Evolutionary conservation across 2,329 filamentous ascomycete genomes (phyloP).

Genomic region (Clarireedia monteithiana): DNA sequence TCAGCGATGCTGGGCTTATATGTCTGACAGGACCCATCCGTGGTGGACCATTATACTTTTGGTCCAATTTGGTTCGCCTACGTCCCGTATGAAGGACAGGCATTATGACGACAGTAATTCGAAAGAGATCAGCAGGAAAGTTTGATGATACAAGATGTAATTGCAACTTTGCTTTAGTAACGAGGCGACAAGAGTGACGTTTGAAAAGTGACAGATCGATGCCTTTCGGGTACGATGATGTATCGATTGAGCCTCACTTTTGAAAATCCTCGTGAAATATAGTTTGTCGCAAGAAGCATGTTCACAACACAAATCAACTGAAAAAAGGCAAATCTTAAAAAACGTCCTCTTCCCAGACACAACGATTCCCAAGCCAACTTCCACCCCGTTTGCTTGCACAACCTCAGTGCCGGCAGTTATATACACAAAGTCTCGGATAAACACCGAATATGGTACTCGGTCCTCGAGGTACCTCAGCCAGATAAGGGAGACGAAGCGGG

Average conservation of each 20-base stretch:
- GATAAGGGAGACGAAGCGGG: constrained; percentile 1
- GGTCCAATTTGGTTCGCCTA: constrained; percentile 24
- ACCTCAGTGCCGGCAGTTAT: background rate
- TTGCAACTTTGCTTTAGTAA: constrained; percentile 20
- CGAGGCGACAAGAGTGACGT: background rate
- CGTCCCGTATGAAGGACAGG: constrained; percentile 25
- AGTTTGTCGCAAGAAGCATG: background rate
- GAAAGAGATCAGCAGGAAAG: constrained; percentile 3
- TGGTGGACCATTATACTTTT: constrained; percentile 26
- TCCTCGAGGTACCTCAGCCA: background rate
- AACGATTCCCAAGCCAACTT: background rate
- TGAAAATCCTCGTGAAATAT: background rate
- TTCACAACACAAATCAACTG: background rate
- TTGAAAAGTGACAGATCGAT: background rate
- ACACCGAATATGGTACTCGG: constrained; percentile 4
- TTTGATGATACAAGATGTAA: background rate
- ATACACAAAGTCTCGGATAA: constrained; percentile 6
- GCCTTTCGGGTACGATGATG: background rate
- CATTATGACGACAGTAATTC: constrained; percentile 14
- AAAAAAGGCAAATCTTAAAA: background rate
- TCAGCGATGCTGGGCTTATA: constrained; percentile 53
- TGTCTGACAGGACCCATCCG: constrained; percentile 32
- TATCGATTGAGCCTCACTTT: background rate
- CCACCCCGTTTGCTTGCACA: constrained; percentile 1
- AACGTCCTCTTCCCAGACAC: background rate